These are phyloP conservation scores for Cystofilobasidium ferigula DNA, from an alignment of 768 basidiomycete genomes.

Conservation along the genomic window DNA sequence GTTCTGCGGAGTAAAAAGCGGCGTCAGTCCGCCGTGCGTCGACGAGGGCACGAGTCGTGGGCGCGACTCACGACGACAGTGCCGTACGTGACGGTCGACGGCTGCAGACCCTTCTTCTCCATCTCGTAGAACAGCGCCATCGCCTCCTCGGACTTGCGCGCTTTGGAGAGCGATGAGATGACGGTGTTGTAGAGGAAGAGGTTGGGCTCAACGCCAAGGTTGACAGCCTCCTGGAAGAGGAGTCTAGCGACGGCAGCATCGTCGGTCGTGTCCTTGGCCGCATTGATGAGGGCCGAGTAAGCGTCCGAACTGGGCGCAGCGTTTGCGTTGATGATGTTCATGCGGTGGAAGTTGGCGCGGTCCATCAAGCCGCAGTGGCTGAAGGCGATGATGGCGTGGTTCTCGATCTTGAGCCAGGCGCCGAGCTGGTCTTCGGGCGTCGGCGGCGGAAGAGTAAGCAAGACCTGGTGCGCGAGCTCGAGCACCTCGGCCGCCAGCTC, in stretches of 20 bases:
- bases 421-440: conserved; percentile 31
- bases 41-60: neutral
- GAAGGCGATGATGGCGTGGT: conserved; percentile 75
- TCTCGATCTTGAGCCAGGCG: conserved; percentile 70
- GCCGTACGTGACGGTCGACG: conserved; percentile 85
- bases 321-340: conserved; percentile 63
- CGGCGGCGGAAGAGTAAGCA: conserved; percentile 39
- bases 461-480: conserved; percentile 48
- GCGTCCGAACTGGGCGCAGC: conserved; percentile 74
- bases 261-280: conserved; percentile 87
- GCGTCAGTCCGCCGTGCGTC: neutral
- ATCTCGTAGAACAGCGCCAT: conserved; percentile 66
- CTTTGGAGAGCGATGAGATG: conserved; percentile 89
- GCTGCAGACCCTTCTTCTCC: conserved; percentile 60
- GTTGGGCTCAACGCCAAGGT: conserved; percentile 60
- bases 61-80: conserved; percentile 53
- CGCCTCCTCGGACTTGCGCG: conserved; percentile 82
- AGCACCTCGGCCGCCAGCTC: conserved; percentile 59
- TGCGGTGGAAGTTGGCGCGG: conserved; percentile 67
- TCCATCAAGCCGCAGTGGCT: conserved; percentile 72
- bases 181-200: conserved; percentile 92
- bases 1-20: conserved; percentile 35
- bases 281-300: conserved; percentile 78
- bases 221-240: conserved; percentile 67
- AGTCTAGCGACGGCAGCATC: conserved; percentile 77